Evolutionary conservation across 805 yeast species (phyloP), one percentile per base, ranked within the genome.

Genomic region (Candida piceae): DNA sequence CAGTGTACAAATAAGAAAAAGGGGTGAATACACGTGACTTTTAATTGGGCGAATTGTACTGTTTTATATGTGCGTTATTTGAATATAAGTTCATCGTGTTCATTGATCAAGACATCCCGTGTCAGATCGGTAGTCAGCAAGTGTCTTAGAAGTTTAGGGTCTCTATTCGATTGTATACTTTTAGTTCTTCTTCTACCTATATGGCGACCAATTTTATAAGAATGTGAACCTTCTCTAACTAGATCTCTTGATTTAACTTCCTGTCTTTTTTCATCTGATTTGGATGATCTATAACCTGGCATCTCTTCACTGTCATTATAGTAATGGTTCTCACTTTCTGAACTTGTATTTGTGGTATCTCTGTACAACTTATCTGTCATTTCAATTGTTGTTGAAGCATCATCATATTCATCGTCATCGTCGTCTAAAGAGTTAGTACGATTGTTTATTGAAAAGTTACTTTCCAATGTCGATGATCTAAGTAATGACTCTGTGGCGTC

Each of bases 81-180:
- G 28, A 38, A 27, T 3, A 42, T 35, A 18, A 46, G 41, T 17
- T 36, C 36, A 15, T 41, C 38, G 24, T 42, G 37, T 26, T 46
- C 50, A 13, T 42, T 41, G n/a, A 49, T 20, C 16, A 47, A 32
- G 16, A 49, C 28, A 10, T 46, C 50, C 15, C 32, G 32, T 3
- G 42, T 32, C 6, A 31, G n/a, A 17, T 35, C 31, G 8, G 35
- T 34, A 3, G 31, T 18, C 33, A 33, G 32, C 25, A 44, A 17
- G 16, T 36, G 29, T 9, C 33, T 32, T 2, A 36, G 21, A 19
- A 39, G 38, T 12, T 32, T 32, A 5, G 36, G 36, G 12, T 44
- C 41, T 28, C 43, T 34, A 3, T 12, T 7, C 17, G 11, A n/a
- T 10, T 25, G 24, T 8, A 18, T 20, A 19, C 10, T 29, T 11